Base-by-base conservation (phyloP, 257 asterid genomes). In the Primulina tabacum region DNA sequence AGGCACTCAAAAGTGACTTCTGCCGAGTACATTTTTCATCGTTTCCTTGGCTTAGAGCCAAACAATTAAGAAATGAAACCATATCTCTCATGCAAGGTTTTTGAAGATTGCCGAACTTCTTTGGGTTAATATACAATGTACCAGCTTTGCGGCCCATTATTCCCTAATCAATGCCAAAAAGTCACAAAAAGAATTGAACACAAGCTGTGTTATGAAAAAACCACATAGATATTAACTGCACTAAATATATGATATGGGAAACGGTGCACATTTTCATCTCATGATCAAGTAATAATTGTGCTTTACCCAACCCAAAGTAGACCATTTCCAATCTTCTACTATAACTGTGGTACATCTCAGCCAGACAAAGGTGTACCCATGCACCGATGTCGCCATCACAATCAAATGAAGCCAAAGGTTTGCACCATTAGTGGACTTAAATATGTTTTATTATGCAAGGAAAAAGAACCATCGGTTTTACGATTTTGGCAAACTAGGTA, bases 71-170 rank as follows among this genome's bases (percentile, higher is more conserved):
- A 75, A 90, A 90, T 3, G 88, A 60, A 66, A 87, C 66, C 87
- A 89, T 89, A 66, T 94, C 99, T 75, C 84, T 90, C 85, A 87
- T 79, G 73, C 99, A 91, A 35, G 99, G 97, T 76, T 88, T 94
- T 68, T 89, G 92, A 58, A 91, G 87, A 68, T 82, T 75, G 65
- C 92, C 95, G 37, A 90, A 89, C 77, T 84, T 86, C 82, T 89
- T 94, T 16, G 97, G 96, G 63, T 87, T 88, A 68, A 94, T 89
- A 60, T 76, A 75, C 71, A 91, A 69, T 1, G 83, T 73, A 53
- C 95, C 88, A 64, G 83, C 87, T 80, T 91, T 89, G 76, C 94
- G 81, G 65, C 99, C 99, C 99, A 94, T 90, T 40, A 33, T 80
- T 82, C 82, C 78, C 76, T 75, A 47, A 60, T 64, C 40, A 62